Evolutionary conservation across 305 asterid species (phyloP), one percentile per base, ranked within the genome.

Genomic region (Fraxinus velutina): DNA sequence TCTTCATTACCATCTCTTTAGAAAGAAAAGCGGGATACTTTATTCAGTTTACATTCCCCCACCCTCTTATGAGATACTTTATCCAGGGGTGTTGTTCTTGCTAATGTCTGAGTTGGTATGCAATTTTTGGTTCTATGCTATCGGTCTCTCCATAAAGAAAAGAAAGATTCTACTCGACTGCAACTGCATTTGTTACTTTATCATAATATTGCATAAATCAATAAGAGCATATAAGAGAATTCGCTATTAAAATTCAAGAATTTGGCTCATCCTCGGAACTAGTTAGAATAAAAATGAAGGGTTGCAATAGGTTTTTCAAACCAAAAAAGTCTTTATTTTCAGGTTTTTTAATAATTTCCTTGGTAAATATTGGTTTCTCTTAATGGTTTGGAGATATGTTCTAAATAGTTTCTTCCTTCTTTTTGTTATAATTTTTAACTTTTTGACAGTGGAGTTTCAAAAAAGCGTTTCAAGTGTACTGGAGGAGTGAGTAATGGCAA

Each of bases 401-500:
- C 34, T 66, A 66, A 27, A 10, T 27, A 66, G 10, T 64, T 42
- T 44, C 4, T 27, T 70, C 77, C 73, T 21, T 50, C 29, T 50
- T 75, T 19, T 37, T 70, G 36, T 27, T 60, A 8, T 68, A 10
- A 34, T 70, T 79, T 78, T 50, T 19, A n/a, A 55, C 33, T 73
- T 42, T 55, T 76, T 71, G 44, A 10, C 85, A 86, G 91, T 82
- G 80, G 86, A 32, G 86, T 71, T 81, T 83, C 89, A 4, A 86
- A 73, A 83, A 88, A 81, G 85, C 91, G 93, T 62, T 95, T 90
- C 84, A 91, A 84, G 86, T 93, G 97, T 89, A 87, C 88, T 15
- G 96, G 97, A 81, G 98, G 98, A 86, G 81, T 95, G 98, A 86
- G 81, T 95, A 72, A 88, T 92, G 96, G 97, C 97, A 44, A 82